A percentile compares a stretch with the other conserved stretches of the same genome.
These are phyloP conservation scores for Colletotrichum eremochloae DNA, from an alignment of 2,329 filamentous ascomycete genomes.

Conservation along the genomic window DNA sequence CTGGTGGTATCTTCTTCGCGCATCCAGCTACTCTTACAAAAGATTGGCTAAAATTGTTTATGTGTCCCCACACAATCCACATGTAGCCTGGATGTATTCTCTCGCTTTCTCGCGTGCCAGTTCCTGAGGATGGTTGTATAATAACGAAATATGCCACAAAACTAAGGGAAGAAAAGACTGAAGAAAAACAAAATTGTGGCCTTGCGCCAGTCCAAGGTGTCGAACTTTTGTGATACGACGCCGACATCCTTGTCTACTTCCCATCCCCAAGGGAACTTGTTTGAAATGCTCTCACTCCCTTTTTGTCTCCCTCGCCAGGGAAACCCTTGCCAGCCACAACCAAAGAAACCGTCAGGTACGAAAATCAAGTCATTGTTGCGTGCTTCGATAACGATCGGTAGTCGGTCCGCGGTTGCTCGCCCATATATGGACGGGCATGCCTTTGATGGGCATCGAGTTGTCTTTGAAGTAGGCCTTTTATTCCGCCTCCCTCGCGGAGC, in stretches of 20 bases:
- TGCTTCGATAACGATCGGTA: conserved; percentile 19
- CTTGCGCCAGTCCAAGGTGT: conserved; percentile 26
- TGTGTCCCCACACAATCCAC: conserved; percentile 3
- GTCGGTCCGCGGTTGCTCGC: conserved; percentile 23
- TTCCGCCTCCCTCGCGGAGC: neutral
- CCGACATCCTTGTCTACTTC: conserved; percentile 30
- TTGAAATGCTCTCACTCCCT: conserved; percentile 29
- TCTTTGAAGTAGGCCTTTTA: conserved; percentile 1
- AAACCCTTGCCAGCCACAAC: neutral
- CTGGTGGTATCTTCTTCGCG: conserved; percentile 2
- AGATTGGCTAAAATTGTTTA: conserved; percentile 25
- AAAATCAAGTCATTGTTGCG: conserved; percentile 19
- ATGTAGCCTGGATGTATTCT: neutral
- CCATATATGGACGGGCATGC: neutral
- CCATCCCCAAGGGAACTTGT: conserved; percentile 28
- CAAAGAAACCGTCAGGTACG: neutral
- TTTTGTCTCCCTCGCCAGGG: conserved; percentile 13
- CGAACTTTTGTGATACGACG: conserved; percentile 10
- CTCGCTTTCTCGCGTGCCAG: neutral
- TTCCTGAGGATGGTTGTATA: conserved; percentile 8
- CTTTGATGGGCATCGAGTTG: conserved; percentile 6
- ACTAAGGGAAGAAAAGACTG: neutral
- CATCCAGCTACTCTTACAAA: conserved; percentile 33
- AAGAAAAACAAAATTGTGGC: neutral
- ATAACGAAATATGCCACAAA: neutral